Conservation (phyloP, 352 stramenopile genomes). For the Aphanomyces invadans region DNA sequence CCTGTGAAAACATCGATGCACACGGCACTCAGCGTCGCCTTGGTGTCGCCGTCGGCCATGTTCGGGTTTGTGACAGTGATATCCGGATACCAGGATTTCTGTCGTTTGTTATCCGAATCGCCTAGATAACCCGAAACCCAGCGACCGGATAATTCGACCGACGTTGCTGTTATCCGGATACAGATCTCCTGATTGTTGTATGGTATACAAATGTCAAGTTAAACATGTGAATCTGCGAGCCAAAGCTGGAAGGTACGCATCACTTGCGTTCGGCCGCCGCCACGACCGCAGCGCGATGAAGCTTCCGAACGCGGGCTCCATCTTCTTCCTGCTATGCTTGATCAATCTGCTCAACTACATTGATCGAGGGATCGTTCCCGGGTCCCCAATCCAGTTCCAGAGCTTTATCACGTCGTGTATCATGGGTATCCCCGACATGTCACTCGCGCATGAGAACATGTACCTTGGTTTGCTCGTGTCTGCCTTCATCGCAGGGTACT, state of each 20-base stretch:
- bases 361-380: slow-evolving; percentile 92
- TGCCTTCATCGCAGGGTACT: slow-evolving; percentile 91
- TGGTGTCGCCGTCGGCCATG: neutral
- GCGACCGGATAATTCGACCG: neutral
- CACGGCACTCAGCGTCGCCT: neutral
- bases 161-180: neutral
- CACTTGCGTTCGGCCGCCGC: neutral
- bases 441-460: slow-evolving; percentile 28
- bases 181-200: neutral
- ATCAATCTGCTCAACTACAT: slow-evolving; percentile 93
- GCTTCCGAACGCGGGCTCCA: slow-evolving; percentile 2
- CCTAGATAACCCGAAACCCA: neutral
- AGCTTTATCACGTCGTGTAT: slow-evolving; percentile 80
- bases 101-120: neutral
- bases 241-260: neutral
- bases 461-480: slow-evolving; percentile 85
- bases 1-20: slow-evolving; percentile 1
- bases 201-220: slow-evolving; percentile 2
- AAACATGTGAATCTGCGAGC: slow-evolving; percentile 3
- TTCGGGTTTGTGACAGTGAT: neutral
- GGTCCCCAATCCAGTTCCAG: slow-evolving; percentile 86
- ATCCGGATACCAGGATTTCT: neutral
- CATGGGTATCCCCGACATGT: slow-evolving; percentile 32
- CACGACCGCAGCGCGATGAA: neutral
- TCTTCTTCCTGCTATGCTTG: slow-evolving; percentile 75